phyloP scores from a whole-genome alignment of 768 basidiomycete species.

The Naganishia vishniacii region DNA sequence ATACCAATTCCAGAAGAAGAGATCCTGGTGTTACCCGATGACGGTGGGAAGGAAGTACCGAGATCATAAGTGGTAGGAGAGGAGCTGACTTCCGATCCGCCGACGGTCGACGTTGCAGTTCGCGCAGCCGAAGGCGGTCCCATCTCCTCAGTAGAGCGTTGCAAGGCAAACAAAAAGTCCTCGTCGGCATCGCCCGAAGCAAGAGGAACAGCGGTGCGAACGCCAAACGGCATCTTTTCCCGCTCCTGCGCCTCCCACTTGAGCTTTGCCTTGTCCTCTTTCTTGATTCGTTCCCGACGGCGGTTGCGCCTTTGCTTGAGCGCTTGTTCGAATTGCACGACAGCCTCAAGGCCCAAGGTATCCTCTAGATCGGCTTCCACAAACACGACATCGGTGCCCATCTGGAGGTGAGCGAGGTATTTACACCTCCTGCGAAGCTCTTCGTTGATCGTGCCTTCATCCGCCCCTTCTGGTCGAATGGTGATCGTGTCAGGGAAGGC shows the following conservation, averaged over 20 bases:
- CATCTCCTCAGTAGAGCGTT: slow-evolving; percentile 36
- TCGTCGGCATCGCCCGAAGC: slow-evolving; percentile 31
- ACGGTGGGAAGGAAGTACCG: slow-evolving; percentile 19
- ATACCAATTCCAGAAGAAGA: slow-evolving; percentile 8
- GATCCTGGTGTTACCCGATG: not conserved
- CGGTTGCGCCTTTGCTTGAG: slow-evolving; percentile 68
- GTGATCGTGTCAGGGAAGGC: slow-evolving; percentile 72
- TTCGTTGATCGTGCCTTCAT: slow-evolving; percentile 61
- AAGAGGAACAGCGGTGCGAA: slow-evolving; percentile 13
- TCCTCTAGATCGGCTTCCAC: slow-evolving; percentile 75
- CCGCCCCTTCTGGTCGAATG: slow-evolving; percentile 69
- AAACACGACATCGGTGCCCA: slow-evolving; percentile 87
- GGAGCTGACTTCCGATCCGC: slow-evolving; percentile 12
- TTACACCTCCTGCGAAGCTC: slow-evolving; percentile 91
- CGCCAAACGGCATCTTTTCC: slow-evolving; percentile 52
- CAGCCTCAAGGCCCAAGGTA: slow-evolving; percentile 68
- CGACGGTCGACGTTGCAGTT: not conserved
- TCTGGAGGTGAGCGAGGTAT: slow-evolving; percentile 86
- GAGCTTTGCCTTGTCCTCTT: slow-evolving; percentile 76
- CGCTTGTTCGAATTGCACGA: slow-evolving; percentile 77
- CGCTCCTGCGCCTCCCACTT: slow-evolving; percentile 69
- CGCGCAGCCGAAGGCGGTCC: not conserved
- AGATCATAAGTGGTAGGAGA: slow-evolving; percentile 26
- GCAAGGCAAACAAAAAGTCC: slow-evolving; percentile 42
- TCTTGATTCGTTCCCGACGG: slow-evolving; percentile 73